These are phyloP conservation scores for Cordyceps farinosa DNA, from an alignment of 2,329 filamentous ascomycete species.

Conservation along the genomic window DNA sequence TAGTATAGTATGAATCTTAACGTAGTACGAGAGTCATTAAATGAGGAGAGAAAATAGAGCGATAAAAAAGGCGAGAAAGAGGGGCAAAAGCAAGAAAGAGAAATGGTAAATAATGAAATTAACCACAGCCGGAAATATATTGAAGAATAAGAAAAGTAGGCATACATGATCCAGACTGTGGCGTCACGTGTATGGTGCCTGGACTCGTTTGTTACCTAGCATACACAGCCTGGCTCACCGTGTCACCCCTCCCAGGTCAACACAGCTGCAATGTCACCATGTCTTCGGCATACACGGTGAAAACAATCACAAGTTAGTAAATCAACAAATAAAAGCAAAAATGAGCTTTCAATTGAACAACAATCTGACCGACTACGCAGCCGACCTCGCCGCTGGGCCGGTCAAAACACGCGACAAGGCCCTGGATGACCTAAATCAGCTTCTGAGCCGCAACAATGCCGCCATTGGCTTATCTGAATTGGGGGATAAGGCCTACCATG, in stretches of 20 bases:
- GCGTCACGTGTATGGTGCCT: constrained; percentile 9
- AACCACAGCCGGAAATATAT: too few relatives aligned
- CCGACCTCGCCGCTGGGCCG: constrained; percentile 5
- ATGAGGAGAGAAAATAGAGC: too few relatives aligned
- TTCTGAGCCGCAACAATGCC: constrained; percentile 38
- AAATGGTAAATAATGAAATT: too few relatives aligned
- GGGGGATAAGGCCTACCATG: constrained; percentile 74
- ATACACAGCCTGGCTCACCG: not conserved
- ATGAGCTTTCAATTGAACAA: not conserved
- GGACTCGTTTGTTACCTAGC: not conserved
- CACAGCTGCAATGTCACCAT: not conserved
- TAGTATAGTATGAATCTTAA: too few relatives aligned
- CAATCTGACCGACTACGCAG: not conserved
- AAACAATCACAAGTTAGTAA: constrained; percentile 15
- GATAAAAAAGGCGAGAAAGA: too few relatives aligned
- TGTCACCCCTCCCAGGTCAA: not conserved
- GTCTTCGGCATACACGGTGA: constrained; percentile 16
- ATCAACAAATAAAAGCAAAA: too few relatives aligned
- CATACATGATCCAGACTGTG: not conserved
- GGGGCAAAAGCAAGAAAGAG: too few relatives aligned
- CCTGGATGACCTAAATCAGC: constrained; percentile 38
- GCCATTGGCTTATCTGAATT: constrained; percentile 44
- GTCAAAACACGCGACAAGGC: constrained; percentile 38
- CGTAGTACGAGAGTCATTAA: too few relatives aligned
- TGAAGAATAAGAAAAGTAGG: not conserved